These are phyloP conservation scores for Ophiostoma himal-ulmi DNA, from an alignment of 2,329 filamentous ascomycete species.

Conservation along the genomic window DNA sequence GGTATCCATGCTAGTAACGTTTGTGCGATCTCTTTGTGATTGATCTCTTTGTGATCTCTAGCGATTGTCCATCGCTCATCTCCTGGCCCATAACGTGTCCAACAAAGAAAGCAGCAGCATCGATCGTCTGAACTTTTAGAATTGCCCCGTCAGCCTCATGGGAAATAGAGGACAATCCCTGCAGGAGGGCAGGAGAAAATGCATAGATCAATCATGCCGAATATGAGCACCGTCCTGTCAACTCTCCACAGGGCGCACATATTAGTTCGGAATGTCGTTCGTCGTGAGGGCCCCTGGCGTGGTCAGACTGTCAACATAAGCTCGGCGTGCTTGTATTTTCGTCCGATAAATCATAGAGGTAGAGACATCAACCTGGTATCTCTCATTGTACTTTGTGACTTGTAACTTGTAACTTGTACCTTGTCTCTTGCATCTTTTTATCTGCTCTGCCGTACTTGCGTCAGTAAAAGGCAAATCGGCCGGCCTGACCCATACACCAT, in stretches of 20 bases:
- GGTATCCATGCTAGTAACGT: background rate
- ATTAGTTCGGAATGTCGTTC: background rate
- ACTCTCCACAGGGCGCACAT: background rate
- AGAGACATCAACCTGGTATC: background rate
- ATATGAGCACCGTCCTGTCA: background rate
- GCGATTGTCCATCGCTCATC: background rate
- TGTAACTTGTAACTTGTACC: background rate
- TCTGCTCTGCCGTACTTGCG: background rate
- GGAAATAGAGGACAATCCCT: background rate
- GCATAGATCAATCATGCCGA: background rate
- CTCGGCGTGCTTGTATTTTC: background rate
- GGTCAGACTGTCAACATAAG: background rate
- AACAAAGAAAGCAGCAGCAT: background rate
- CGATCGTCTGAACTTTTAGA: background rate
- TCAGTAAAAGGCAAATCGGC: background rate
- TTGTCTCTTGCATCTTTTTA: background rate
- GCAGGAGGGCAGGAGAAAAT: background rate
- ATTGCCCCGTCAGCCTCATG: background rate
- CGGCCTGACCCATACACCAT: background rate
- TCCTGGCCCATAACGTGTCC: background rate
- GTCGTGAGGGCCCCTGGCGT: background rate
- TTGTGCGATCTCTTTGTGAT: background rate
- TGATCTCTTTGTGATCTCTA: background rate
- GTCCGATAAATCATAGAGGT: background rate
- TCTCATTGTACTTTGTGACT: background rate